These are phyloP conservation scores for Pythium chondricola DNA, from an alignment of 352 stramenopile species.

Conservation along the genomic window DNA sequence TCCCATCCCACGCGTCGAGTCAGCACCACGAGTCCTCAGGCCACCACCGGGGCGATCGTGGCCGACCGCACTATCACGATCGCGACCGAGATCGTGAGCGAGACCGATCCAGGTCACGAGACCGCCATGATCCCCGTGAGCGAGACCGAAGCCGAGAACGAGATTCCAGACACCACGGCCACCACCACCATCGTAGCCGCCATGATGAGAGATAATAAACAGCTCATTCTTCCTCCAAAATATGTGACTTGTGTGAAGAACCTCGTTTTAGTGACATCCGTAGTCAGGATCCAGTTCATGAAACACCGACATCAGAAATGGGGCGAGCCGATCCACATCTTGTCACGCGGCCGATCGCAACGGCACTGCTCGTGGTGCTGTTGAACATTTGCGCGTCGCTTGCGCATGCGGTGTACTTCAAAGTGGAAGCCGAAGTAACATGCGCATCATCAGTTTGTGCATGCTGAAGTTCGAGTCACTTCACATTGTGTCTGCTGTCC, in stretches of 20 bases:
- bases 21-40: no score
- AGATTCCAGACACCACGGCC: conserved; percentile 5
- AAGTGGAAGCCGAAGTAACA: conserved; percentile 48
- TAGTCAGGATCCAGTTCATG: conserved; percentile 1
- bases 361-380: conserved; percentile 1
- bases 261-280: conserved; percentile 1
- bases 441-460: no score
- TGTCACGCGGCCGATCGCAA: conserved; percentile 19
- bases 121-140: conserved; percentile 27
- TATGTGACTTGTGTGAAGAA: neutral
- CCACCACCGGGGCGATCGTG: conserved; percentile 6
- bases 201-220: neutral
- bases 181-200: neutral
- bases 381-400: conserved; percentile 13
- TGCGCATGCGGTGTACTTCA: conserved; percentile 50
- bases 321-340: neutral
- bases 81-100: conserved; percentile 28
- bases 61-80: conserved; percentile 7
- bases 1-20: conserved; percentile 6
- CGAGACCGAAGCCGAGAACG: conserved; percentile 27
- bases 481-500: neutral
- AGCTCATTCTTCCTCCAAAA: neutral
- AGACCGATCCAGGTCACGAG: no score
- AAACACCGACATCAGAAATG: no score
- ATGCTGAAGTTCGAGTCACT: no score